A percentile compares a stretch with the other conserved stretches of the same genome.
phyloP scores from a whole-genome alignment of 805 yeast species.

The Candida maesae region DNA sequence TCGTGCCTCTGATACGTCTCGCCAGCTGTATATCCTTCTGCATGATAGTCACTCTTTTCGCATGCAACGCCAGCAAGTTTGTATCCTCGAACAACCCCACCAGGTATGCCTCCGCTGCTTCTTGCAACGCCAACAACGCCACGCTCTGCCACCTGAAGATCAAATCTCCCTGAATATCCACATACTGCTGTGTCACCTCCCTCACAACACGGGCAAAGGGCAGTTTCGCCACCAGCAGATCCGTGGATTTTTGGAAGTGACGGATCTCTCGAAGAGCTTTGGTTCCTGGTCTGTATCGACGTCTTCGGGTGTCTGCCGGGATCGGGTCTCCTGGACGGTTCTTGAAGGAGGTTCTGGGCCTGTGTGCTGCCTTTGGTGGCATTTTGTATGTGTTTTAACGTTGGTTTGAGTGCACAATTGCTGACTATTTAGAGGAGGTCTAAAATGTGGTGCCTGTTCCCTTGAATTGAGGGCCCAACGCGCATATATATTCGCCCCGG shows the following conservation, averaged over 20 bases:
- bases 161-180: constrained; percentile 47
- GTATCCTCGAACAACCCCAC: constrained; percentile 75
- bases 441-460: too few relatives aligned
- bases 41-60: constrained; percentile 82
- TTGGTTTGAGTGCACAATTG: too few relatives aligned
- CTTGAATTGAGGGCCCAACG: too few relatives aligned
- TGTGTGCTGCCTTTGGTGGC: neutral
- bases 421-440: too few relatives aligned
- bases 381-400: too few relatives aligned
- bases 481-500: too few relatives aligned
- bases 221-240: constrained; percentile 60
- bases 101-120: constrained; percentile 75
- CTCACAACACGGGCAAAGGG: constrained; percentile 77
- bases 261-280: constrained; percentile 66
- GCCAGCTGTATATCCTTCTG: constrained; percentile 80
- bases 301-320: constrained; percentile 19
- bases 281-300: constrained; percentile 54
- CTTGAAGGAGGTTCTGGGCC: neutral
- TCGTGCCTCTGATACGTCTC: constrained; percentile 62
- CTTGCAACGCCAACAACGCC: constrained; percentile 75
- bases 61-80: constrained; percentile 72
- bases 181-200: constrained; percentile 58
- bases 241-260: constrained; percentile 64
- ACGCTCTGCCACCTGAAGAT: constrained; percentile 75
- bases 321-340: constrained; percentile 13